Evolutionary conservation across 768 basidiomycete genomes (phyloP).

Genomic region (Lactarius vividus): DNA sequence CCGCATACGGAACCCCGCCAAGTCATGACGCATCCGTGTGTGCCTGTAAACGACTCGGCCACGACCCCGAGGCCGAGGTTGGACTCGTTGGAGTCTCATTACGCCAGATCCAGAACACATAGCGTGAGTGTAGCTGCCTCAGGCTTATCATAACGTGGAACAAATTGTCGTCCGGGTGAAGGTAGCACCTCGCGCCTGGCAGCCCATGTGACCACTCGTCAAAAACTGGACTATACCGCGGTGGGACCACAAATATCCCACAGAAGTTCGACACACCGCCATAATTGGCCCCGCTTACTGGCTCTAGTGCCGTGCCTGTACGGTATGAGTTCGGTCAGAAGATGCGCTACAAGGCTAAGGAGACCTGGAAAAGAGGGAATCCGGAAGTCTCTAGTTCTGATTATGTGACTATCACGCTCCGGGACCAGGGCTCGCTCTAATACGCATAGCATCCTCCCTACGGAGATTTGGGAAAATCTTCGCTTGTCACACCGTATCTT

Average conservation of each 20-base stretch:
- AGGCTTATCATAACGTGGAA: background rate
- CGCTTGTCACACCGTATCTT: background rate
- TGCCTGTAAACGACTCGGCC: no score
- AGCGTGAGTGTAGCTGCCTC: background rate
- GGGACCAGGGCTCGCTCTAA: background rate
- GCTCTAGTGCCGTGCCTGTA: background rate
- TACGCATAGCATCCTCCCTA: background rate
- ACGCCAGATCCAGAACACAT: background rate
- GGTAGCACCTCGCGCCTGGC: background rate
- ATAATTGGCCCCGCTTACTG: background rate
- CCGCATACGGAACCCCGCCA: no score
- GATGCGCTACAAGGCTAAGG: background rate
- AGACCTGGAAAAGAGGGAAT: no score
- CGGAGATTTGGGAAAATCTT: background rate
- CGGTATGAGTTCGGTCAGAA: background rate
- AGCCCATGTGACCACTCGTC: background rate
- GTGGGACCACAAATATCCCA: background rate
- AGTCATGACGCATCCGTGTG: no score
- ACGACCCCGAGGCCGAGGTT: no score
- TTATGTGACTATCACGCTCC: background rate
- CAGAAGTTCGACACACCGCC: background rate
- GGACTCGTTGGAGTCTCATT: no score
- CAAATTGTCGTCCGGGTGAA: background rate
- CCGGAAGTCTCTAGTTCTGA: background rate
- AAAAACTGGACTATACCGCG: background rate